Base-by-base conservation (phyloP, 179 eudicot species). In the Patellifolia procumbens region DNA sequence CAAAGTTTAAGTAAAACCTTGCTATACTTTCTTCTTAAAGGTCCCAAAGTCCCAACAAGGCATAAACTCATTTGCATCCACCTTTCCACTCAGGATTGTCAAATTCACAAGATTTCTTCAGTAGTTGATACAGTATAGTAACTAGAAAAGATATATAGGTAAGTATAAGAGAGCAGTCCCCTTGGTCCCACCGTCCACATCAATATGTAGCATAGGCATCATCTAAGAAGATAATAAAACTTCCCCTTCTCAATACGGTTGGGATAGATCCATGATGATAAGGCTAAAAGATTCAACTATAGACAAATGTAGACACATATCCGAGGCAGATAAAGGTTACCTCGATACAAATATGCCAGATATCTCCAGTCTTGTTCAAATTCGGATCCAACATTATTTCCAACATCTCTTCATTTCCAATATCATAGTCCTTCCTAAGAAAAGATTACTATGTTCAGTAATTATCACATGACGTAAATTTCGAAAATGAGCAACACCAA, bases 311-410 rank as follows among this genome's bases (percentile, higher is more conserved):
- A 49, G 61, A 73, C 53, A 61, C 51, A 31, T 24, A n/a, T 1
- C 34, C 46, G 74, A 75, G 22, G 70, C 20, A 66, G 20, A 39
- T 37, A 19, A 53, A 63, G 70, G 34, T 74, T 84, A 96, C 99
- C 99, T 89, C 88, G 9, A 96, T 71, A 79, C 89, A 87, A 68
- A 94, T 88, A 80, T 96, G 99, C 99, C 99, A 96, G 87, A 86
- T 85, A 78, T 96, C 91, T 78, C 97, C 99, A 19, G 99, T 96
- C 86, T 73, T 89, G 78, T 94, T 94, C 60, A 80, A 80, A 66
- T 74, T 77, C 59, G 91, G 88, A 78, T 96, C 94, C 89, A 96
- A 77, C 76, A 74, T 78, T 53, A 91, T 58, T 83, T 96, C 99
- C 75, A 87, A 26, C 88, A 87, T 88, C 76, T 78, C 88, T 58